A percentile compares a stretch with the other conserved stretches of the same genome.
phyloP scores from a whole-genome alignment of 306 rosid species.

The Pueraria montana region DNA sequence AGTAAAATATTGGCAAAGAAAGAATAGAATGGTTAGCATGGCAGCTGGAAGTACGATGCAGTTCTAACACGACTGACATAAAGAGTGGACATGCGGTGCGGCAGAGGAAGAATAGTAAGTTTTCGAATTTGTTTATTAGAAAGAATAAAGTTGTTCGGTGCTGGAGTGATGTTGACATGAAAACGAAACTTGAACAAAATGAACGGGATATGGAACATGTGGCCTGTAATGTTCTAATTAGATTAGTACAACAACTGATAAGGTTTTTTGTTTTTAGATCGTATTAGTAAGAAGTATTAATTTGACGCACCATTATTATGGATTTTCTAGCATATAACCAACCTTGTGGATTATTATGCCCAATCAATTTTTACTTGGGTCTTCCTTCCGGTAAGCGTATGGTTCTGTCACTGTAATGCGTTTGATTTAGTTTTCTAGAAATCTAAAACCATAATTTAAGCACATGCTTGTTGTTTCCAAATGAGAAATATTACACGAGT shows the following conservation, averaged over 20 bases:
- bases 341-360: too few species aligned
- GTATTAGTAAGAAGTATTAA: not conserved
- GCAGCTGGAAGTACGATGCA: not conserved
- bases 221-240: slow-evolving; percentile 37
- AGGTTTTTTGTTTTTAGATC: not conserved
- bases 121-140: slow-evolving; percentile 21
- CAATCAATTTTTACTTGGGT: too few species aligned
- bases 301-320: not conserved
- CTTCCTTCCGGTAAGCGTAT: too few species aligned
- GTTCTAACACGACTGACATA: not conserved
- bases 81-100: not conserved
- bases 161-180: slow-evolving; percentile 43
- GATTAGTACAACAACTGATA: not conserved
- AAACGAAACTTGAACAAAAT: slow-evolving; percentile 43
- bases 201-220: slow-evolving; percentile 1
- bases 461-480: not conserved
- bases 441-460: too few species aligned
- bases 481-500: not conserved
- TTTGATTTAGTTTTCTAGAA: too few species aligned
- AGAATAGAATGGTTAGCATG: not conserved
- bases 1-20: too few species aligned
- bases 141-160: slow-evolving; percentile 31
- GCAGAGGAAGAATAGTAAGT: not conserved
- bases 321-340: too few species aligned
- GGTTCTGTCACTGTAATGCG: too few species aligned